phyloP scores from a whole-genome alignment of 345 rosid species.

The Corchorus olitorius region DNA sequence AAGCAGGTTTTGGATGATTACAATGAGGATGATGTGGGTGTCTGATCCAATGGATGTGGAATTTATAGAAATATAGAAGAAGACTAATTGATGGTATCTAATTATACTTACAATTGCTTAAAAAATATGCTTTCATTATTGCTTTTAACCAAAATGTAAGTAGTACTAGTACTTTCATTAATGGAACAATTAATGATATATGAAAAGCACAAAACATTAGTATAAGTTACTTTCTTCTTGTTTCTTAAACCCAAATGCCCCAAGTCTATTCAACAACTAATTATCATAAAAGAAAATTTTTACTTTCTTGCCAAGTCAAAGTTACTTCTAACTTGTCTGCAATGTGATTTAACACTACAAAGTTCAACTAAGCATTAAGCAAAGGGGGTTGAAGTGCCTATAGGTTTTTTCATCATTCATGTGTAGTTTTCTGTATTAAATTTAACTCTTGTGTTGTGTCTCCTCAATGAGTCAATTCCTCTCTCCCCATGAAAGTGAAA shows the following conservation, averaged over 20 bases:
- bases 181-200: slow-evolving; percentile 12
- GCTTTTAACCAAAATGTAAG: slow-evolving; percentile 25
- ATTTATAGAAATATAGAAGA: slow-evolving; percentile 26
- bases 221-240: not conserved
- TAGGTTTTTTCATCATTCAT: slow-evolving; percentile 48
- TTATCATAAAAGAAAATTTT: not conserved
- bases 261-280: not conserved
- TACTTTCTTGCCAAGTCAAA: slow-evolving; percentile 9
- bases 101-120: not conserved
- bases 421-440: slow-evolving; percentile 64
- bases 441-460: slow-evolving; percentile 31
- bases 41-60: slow-evolving; percentile 13
- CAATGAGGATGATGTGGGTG: slow-evolving; percentile 22
- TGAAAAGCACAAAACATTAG: not conserved
- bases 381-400: slow-evolving; percentile 39
- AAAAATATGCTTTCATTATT: not conserved
- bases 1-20: not conserved
- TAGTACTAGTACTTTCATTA: slow-evolving; percentile 14
- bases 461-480: slow-evolving; percentile 17
- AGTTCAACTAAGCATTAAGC: slow-evolving; percentile 26
- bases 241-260: not conserved
- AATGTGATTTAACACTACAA: not conserved
- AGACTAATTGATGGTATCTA: slow-evolving; percentile 16
- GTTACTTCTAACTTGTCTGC: slow-evolving; percentile 10
- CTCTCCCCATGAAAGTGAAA: slow-evolving; percentile 54